phyloP scores from a whole-genome alignment of 257 asterid genomes.

The Asclepias syriaca region DNA sequence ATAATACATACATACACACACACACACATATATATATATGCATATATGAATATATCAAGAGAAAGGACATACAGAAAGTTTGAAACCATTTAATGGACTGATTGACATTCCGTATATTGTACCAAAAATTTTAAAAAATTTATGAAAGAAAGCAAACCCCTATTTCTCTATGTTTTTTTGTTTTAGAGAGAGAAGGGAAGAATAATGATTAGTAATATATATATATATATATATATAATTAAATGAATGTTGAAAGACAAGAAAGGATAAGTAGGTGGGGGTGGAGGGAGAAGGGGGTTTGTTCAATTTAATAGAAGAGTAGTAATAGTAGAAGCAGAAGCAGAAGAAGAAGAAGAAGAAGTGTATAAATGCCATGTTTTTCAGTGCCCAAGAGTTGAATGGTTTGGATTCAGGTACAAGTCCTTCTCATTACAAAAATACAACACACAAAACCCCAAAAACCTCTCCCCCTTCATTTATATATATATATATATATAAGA shows the following conservation, averaged over 20 bases:
- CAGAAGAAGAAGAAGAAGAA: not conserved
- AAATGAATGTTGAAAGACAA: slow-evolving; percentile 1
- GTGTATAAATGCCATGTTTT: slow-evolving; percentile 18
- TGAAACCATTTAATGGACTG: too few relatives aligned
- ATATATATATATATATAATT: not conserved
- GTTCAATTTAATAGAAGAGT: not conserved
- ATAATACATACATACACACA: too few relatives aligned
- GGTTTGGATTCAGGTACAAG: slow-evolving; percentile 14
- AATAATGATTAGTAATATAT: not conserved
- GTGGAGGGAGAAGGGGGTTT: not conserved
- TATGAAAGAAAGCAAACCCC: not conserved
- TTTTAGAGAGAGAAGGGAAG: not conserved
- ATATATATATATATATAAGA: too few relatives aligned
- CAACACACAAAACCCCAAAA: not conserved
- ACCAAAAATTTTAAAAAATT: too few relatives aligned
- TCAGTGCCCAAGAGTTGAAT: slow-evolving; percentile 18
- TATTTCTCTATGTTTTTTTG: not conserved
- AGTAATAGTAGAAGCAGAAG: too few relatives aligned
- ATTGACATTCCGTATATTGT: not conserved
- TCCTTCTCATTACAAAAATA: slow-evolving; percentile 12
- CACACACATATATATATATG: too few relatives aligned
- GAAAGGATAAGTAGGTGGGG: not conserved
- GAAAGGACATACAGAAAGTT: not conserved
- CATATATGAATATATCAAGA: too few relatives aligned
- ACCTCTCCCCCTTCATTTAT: not conserved